phyloP scores from a whole-genome alignment of 345 rosid genomes.

The Populus tremula region DNA sequence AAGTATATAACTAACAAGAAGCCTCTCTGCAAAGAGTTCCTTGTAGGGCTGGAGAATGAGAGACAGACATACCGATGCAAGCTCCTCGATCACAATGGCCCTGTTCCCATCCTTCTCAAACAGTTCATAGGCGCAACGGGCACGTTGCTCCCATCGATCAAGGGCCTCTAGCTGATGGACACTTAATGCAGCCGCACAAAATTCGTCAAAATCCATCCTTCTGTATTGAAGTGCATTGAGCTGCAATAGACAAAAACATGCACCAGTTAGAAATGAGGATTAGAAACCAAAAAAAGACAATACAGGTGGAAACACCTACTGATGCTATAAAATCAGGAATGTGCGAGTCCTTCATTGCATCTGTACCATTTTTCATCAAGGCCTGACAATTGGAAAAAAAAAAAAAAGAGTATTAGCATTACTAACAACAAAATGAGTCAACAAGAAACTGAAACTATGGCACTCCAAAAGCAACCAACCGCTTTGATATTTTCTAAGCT shows the following conservation, averaged over 20 bases:
- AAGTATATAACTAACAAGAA: neutral
- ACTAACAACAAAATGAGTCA: slow-evolving; percentile 1
- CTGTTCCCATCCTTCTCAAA: slow-evolving; percentile 98
- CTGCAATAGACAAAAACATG: slow-evolving; percentile 34
- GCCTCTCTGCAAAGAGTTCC: neutral
- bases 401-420: slow-evolving; percentile 12
- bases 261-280: neutral
- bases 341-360: slow-evolving; percentile 89
- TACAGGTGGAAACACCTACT: slow-evolving; percentile 39
- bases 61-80: slow-evolving; percentile 67
- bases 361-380: slow-evolving; percentile 79
- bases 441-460: neutral
- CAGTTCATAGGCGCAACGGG: slow-evolving; percentile 81
- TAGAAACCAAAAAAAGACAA: neutral
- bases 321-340: slow-evolving; percentile 82
- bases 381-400: slow-evolving; percentile 47
- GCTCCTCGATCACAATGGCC: slow-evolving; percentile 84
- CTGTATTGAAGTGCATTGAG: slow-evolving; percentile 81
- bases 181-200: slow-evolving; percentile 88
- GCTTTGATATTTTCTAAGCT: slow-evolving; percentile 62
- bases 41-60: neutral
- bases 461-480: slow-evolving; percentile 39
- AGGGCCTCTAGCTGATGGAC: slow-evolving; percentile 92
- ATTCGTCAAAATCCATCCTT: slow-evolving; percentile 93
- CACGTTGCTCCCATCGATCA: slow-evolving; percentile 91